Percentiles rank a stretch among this genome's conserved stretches.
Evolutionary conservation across 2,329 filamentous ascomycete genomes (phyloP).

Genomic region (Talaromyces sp.): DNA sequence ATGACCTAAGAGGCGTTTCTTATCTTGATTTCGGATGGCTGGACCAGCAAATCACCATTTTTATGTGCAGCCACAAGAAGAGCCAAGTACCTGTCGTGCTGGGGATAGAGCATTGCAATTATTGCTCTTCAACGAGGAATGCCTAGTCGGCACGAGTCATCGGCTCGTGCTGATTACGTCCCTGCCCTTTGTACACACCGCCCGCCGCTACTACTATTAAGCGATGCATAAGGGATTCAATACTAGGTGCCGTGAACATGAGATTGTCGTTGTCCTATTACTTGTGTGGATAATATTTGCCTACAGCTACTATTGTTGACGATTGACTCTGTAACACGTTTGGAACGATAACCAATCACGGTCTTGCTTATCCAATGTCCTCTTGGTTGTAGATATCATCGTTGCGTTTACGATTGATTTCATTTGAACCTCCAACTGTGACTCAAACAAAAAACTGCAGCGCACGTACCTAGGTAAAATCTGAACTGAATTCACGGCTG

Average conservation of each 20-base stretch:
- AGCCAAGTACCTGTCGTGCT: neutral
- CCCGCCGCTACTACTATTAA: neutral
- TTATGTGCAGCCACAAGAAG: neutral
- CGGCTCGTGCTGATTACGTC: too few relatives aligned
- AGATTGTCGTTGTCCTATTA: neutral
- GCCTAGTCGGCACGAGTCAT: too few relatives aligned
- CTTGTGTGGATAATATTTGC: too few relatives aligned
- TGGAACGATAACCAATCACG: too few relatives aligned
- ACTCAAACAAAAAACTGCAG: neutral
- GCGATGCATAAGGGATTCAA: neutral
- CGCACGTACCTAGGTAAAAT: neutral
- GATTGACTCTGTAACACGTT: neutral
- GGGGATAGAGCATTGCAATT: too few relatives aligned
- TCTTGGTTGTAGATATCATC: neutral
- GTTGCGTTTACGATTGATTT: neutral
- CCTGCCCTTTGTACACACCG: too few relatives aligned
- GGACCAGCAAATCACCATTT: neutral
- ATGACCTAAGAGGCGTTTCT: slow-evolving; percentile 6
- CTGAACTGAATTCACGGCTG: neutral
- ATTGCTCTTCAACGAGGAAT: too few relatives aligned
- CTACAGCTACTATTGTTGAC: too few relatives aligned
- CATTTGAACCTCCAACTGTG: neutral
- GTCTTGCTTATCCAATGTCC: neutral
- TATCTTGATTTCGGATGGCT: neutral
- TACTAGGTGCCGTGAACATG: neutral